Conservation (phyloP, 2,329 filamentous ascomycete species). For the Alternaria consortialis region DNA sequence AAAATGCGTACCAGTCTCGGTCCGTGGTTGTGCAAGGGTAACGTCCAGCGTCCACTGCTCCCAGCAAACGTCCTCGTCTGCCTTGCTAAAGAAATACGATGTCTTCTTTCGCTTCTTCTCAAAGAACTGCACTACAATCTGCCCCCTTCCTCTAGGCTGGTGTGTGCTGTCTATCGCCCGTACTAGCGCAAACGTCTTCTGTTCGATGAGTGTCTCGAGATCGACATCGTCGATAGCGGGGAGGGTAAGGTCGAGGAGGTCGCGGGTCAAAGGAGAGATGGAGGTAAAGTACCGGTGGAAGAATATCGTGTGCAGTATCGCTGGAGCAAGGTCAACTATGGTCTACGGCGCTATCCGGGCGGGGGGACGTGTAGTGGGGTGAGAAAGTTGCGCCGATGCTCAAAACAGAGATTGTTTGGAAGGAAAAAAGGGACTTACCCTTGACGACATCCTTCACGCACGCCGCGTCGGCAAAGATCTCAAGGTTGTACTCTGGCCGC, state of each 20-base stretch:
- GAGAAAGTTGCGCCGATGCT: constrained; percentile 10
- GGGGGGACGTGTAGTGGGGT: constrained; percentile 18
- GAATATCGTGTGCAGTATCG: constrained; percentile 95
- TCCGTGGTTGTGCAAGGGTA: constrained; percentile 88
- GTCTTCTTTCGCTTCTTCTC: constrained; percentile 87
- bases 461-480: constrained; percentile 89
- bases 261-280: constrained; percentile 81
- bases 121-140: constrained; percentile 90
- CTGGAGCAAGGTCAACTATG: constrained; percentile 57
- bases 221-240: constrained; percentile 90
- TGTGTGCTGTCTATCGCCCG: constrained; percentile 73
- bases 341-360: constrained; percentile 12
- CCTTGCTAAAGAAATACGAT: constrained; percentile 71
- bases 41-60: constrained; percentile 95
- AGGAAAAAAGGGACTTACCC: constrained; percentile 65
- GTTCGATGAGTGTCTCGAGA: constrained; percentile 92
- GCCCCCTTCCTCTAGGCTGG: constrained; percentile 71
- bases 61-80: constrained; percentile 95
- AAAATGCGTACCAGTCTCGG: constrained; percentile 76
- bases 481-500: constrained; percentile 89
- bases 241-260: constrained; percentile 88
- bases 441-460: constrained; percentile 93
- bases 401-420: constrained; percentile 10
- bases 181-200: constrained; percentile 80
- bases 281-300: constrained; percentile 97